Base-by-base conservation (phyloP, 805 yeast genomes). In the Priceomyces carsonii region DNA sequence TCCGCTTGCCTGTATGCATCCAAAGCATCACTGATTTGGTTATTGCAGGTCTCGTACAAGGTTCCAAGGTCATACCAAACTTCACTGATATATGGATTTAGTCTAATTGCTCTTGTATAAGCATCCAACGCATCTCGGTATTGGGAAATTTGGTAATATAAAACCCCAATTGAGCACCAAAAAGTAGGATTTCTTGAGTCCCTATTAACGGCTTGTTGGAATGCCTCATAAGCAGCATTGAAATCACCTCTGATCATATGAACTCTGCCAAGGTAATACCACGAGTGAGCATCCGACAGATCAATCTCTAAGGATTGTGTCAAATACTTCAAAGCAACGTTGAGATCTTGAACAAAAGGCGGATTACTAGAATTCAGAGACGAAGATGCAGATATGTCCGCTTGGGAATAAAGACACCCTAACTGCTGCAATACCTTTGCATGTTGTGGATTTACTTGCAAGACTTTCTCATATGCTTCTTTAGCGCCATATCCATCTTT, bases 51-150 rank as follows among this genome's bases (percentile, higher is more conserved):
- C 64, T 93, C 99, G 61, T 93, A 93, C 26, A 93, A 69, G 5
- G 98, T 93, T 40, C 99, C 99, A 55, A 93, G 75, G 63, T 93
- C 99, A 63, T 93, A 93, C 99, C 99, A 93, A 17, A 93, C 99
- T 63, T 93, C 99, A 41, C 93, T 80, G 47, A 93, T 85, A 68
- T 90, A 90, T 10, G 99, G 99, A 51, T 93, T 93, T 52, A 93
- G 76, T 50, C 97, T 75, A 42, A 93, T 93, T 8, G 99, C 99
- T 37, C 98, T 73, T 6, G 98, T 90, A 66, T 93, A 93, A 10
- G 99, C 99, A 59, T 93, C 98, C 45, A 93, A 71, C 2, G 99
- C 99, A 59, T 93, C 99, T 38, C 96, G 75, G 66, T 87, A 93
- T 67, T 93, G 99, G 38, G 93, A 80, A 41, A 93, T 91, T 64